Base-by-base conservation (phyloP, 2,329 filamentous ascomycete genomes). In the Phaeosphaeriaceae sp. region DNA sequence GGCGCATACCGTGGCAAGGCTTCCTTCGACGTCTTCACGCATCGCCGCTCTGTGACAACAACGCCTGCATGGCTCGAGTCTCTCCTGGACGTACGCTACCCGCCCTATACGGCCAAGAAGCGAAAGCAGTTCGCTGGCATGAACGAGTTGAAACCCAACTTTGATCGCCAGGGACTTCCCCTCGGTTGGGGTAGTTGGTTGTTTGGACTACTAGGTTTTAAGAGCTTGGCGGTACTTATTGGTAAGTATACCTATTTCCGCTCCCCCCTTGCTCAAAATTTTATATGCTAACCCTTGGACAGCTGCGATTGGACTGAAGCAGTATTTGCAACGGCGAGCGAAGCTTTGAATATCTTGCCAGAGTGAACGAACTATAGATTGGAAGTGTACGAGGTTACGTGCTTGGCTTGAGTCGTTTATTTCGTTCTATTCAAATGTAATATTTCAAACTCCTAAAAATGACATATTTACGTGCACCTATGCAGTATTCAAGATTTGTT, bases 1-100 rank as follows among this genome's bases (percentile, higher is more conserved):
- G 91, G 91, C 53, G 78, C 83, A 23, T 95, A 95, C 78, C 85
- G 89, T 61, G 92, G 92, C 52, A 85, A 86, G 66, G 81, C 87
- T n/a, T 84, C 81, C 2, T 90, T 89, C 72, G 86, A 90, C 61
- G 76, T 77, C 58, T 89, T 88, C 67, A 83, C 83, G 1, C 87
- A 89, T 70, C 78, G 81, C 15, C 78, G 85, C 30, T 77, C 79
- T 41, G 74, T 89, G 28, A 83, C 84, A 17, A 80, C 78, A 36
- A 88, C 86, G 4, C 87, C 87, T 0, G 64, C 71, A 13, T 90
- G 87, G 87, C 80, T 87, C 58, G 87, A 91, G 67, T 76, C 75
- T 32, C 66, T 91, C 52, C 76, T 93, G 59, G 80, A 82, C 50
- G 79, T 90, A 43, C 83, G 90, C 52, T 87, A 87, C 67, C 84